Base-by-base conservation (phyloP, 2,329 filamentous ascomycete genomes). In the Ceratocystiopsis minuta region DNA sequence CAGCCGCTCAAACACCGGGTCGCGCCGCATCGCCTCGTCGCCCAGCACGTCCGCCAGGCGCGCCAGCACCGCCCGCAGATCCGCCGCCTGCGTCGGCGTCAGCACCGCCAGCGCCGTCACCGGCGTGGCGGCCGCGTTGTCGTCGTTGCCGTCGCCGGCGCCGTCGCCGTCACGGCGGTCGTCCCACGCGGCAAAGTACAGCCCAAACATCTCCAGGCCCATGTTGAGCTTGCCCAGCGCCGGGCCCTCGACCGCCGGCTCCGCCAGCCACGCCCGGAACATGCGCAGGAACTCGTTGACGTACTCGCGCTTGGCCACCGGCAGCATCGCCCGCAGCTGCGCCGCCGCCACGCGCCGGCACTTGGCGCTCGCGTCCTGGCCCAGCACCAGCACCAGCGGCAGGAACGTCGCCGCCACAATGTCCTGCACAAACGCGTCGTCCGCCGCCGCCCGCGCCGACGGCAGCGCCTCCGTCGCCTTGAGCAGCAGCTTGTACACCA, bases 331-430 rank as follows among this genome's bases (percentile, higher is more conserved):
- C 53, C 81, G 85, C 43, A 96, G 64, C 37, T 98, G 63, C 44
- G 80, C 74, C 37, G 76, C 79, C 0, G 87, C 86, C 57, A 88
- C 78, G 46, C 86, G 72, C 28, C 83, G 77, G 58, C 90, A 98
- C 50, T 84, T 82, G 40, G 79, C 72, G 39, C 83, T 84, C 42
- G 92, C 82, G 46, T 98, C 90, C 51, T 95, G 94, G 45, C 81
- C 77, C 47, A 95, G 70, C 15, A 87, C 76, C 51, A 94, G 75
- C 40, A 95, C 75, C 6, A 98, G 60, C 0, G 87, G 86, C 17
- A 92, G 68, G 62, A 95, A 98, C 54, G 86, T 83, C 16, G 76
- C 80, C 2, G 75, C 74, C 0, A 84, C 70, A 32, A 94, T 72
- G 49, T 94, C 82, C 55, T 92, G 84, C 9, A 87, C 74, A 37